Evolutionary conservation across 805 yeast genomes (phyloP).

Genomic region (Wickerhamomyces ciferrii): DNA sequence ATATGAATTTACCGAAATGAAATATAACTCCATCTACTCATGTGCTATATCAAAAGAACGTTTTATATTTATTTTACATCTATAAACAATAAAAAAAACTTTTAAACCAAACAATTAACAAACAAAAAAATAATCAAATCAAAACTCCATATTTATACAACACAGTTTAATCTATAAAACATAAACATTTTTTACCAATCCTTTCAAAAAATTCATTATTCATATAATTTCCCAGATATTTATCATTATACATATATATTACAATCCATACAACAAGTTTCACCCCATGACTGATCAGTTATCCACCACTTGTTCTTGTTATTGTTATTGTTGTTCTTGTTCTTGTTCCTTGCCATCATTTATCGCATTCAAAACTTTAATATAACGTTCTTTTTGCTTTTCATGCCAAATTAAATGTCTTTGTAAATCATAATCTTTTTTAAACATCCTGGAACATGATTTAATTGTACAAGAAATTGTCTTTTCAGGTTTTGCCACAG

Average conservation of each 20-base stretch:
- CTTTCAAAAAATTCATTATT: not conserved
- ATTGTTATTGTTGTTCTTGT: not conserved
- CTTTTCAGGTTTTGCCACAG: conserved; percentile 26
- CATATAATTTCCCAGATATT: too few species aligned
- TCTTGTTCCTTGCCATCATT: not conserved
- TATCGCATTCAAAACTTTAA: not conserved
- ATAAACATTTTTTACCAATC: not conserved
- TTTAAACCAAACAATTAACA: not conserved
- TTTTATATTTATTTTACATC: not conserved
- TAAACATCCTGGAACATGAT: conserved; percentile 50
- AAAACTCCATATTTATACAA: not conserved
- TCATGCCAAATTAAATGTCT: conserved; percentile 53
- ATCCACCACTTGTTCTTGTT: not conserved
- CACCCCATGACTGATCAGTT: too few species aligned
- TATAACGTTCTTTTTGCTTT: conserved; percentile 13
- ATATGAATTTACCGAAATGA: conserved; percentile 45
- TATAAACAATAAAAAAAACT: too few species aligned
- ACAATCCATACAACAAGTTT: too few species aligned
- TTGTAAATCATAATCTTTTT: conserved; percentile 39
- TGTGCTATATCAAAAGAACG: not conserved
- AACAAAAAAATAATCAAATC: not conserved
- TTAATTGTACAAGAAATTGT: conserved; percentile 39
- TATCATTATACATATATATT: too few species aligned
- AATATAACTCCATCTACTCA: too few species aligned
- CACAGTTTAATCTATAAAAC: not conserved